A percentile compares a stretch with the other conserved stretches of the same genome.
Conservation (phyloP, 345 rosid genomes). For the Camelina neglecta region DNA sequence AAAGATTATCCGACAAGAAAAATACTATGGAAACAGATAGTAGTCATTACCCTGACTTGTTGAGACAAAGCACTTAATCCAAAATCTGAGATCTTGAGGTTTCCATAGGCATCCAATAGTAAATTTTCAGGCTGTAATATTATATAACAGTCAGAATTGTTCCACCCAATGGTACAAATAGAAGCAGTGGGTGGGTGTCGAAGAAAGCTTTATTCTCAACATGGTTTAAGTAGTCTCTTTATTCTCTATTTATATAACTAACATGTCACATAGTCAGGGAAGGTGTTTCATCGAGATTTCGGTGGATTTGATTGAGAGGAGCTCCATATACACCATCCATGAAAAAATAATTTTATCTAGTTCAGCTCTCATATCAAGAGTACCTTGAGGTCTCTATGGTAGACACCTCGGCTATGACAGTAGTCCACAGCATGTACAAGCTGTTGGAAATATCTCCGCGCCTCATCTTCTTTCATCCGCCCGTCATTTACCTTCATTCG, state of each 20-base stretch:
- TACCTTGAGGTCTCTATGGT: conserved; percentile 97
- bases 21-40: neutral
- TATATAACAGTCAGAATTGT: conserved; percentile 14
- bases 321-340: no score
- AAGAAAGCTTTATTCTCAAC: neutral
- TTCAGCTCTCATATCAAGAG: neutral
- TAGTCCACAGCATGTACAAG: conserved; percentile 94
- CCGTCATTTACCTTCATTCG: conserved; percentile 79
- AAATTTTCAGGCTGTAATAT: conserved; percentile 86
- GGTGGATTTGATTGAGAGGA: no score
- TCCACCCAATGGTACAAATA: neutral
- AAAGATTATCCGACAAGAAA: neutral
- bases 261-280: neutral
- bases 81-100: conserved; percentile 96
- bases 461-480: conserved; percentile 89
- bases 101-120: conserved; percentile 80
- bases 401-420: conserved; percentile 98
- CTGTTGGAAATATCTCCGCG: conserved; percentile 93
- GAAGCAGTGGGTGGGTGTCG: neutral
- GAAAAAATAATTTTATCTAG: neutral
- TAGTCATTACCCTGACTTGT: conserved; percentile 83
- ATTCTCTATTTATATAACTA: neutral
- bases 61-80: conserved; percentile 96
- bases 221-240: neutral
- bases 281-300: no score